Conservation (phyloP, 140 eudicot species). For the Anethum foeniculum region DNA sequence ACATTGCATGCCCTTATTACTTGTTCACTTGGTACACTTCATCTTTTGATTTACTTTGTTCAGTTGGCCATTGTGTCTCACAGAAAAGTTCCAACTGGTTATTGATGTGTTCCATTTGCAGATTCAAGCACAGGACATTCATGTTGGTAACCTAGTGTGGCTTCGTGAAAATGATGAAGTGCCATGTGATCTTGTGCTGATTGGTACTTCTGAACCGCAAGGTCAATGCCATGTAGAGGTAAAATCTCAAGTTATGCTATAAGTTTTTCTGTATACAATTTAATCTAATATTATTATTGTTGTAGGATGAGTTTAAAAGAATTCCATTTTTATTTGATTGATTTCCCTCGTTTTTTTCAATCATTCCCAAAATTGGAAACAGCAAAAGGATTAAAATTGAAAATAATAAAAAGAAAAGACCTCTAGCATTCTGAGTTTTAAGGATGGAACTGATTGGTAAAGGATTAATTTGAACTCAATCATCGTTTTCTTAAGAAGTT, state of each 20-base stretch:
- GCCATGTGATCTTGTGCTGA: conserved; percentile 89
- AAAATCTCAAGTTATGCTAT: conserved; percentile 14
- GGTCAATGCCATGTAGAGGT: conserved; percentile 97
- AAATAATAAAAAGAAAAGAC: neutral
- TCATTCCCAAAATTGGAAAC: neutral
- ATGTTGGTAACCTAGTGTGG: conserved; percentile 89
- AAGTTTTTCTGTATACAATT: neutral
- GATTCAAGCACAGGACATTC: conserved; percentile 93
- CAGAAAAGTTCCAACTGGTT: neutral
- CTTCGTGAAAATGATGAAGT: conserved; percentile 97
- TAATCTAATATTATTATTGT: neutral
- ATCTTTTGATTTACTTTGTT: neutral
- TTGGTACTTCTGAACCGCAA: conserved; percentile 88
- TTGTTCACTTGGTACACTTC: too few species aligned
- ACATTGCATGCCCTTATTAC: neutral
- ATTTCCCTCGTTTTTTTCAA: neutral
- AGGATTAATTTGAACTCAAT: neutral
- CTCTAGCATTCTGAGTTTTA: neutral
- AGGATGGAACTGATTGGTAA: neutral
- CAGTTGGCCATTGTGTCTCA: neutral
- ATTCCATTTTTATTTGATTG: neutral
- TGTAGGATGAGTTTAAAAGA: neutral
- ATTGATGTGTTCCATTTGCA: conserved; percentile 19
- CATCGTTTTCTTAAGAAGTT: neutral
- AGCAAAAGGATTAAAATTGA: neutral